Conservation (phyloP, 2,329 filamentous ascomycete species). For the Neoscytalidium dimidiatum region DNA sequence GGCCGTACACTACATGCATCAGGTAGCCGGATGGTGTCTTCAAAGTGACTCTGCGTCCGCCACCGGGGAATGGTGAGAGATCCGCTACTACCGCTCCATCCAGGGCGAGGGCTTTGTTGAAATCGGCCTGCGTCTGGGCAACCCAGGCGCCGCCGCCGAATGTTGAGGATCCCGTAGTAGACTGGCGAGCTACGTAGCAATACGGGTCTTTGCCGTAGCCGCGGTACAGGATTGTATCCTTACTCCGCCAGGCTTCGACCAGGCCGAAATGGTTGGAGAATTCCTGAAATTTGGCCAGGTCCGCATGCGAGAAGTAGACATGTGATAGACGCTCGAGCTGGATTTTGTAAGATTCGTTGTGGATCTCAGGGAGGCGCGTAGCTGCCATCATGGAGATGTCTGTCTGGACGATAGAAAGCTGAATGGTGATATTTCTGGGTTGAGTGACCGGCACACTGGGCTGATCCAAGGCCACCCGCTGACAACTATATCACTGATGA, state of each 20-base stretch:
- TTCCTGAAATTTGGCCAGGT: constrained; percentile 10
- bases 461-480: too few species aligned
- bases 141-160: background rate
- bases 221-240: constrained; percentile 53
- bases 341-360: constrained; percentile 9
- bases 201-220: constrained; percentile 62
- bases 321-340: constrained; percentile 8
- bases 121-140: background rate
- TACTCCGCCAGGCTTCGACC: constrained; percentile 6
- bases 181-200: constrained; percentile 48
- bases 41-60: constrained; percentile 51
- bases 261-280: constrained; percentile 24
- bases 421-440: background rate
- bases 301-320: background rate
- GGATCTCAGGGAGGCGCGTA: background rate
- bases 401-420: background rate
- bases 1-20: constrained; percentile 60
- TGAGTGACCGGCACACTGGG: too few species aligned
- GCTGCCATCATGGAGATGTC: background rate
- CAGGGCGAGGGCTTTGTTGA: background rate
- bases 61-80: constrained; percentile 44
- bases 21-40: constrained; percentile 56
- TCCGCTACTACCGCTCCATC: background rate
- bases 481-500: too few species aligned
- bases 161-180: background rate